phyloP scores from a whole-genome alignment of 176 grass and related monocot genomes.

The Paspalum vaginatum region DNA sequence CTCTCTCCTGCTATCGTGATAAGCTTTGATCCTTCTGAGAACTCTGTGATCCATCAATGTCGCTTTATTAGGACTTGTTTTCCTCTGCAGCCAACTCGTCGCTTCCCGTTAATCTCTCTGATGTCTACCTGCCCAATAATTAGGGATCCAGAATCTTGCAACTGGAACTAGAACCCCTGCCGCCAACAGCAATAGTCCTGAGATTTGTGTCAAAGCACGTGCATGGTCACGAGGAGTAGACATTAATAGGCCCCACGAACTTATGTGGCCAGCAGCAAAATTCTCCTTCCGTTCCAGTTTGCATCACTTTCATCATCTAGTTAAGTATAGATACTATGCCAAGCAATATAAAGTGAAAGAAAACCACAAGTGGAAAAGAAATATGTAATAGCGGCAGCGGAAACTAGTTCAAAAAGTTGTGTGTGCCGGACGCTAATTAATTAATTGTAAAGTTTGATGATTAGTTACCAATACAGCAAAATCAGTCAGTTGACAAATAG shows the following conservation, averaged over 20 bases:
- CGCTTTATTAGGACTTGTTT: not conserved
- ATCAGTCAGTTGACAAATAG: no score
- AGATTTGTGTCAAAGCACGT: constrained; percentile 17
- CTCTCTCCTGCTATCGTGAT: not conserved
- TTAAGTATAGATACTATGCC: not conserved
- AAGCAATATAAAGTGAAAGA: not conserved
- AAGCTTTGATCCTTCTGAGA: constrained; percentile 18
- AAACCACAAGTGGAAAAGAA: not conserved
- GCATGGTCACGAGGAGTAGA: constrained; percentile 39
- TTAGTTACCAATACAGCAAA: no score
- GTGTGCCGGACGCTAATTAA: not conserved
- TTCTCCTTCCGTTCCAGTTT: constrained; percentile 19
- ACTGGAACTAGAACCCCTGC: constrained; percentile 14
- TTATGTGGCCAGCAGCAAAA: constrained; percentile 13
- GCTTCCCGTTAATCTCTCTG: not conserved
- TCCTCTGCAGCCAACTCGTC: not conserved
- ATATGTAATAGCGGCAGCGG: not conserved
- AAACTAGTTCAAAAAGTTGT: not conserved
- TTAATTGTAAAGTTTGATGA: not conserved
- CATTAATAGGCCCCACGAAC: constrained; percentile 24
- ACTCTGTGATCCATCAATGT: not conserved
- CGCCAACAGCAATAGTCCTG: constrained; percentile 23
- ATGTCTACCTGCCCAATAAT: constrained; percentile 24
- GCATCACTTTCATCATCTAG: constrained; percentile 39
- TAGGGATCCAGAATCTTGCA: constrained; percentile 3